Base-by-base conservation (phyloP, 768 basidiomycete species). In the Calvatia gigantea region DNA sequence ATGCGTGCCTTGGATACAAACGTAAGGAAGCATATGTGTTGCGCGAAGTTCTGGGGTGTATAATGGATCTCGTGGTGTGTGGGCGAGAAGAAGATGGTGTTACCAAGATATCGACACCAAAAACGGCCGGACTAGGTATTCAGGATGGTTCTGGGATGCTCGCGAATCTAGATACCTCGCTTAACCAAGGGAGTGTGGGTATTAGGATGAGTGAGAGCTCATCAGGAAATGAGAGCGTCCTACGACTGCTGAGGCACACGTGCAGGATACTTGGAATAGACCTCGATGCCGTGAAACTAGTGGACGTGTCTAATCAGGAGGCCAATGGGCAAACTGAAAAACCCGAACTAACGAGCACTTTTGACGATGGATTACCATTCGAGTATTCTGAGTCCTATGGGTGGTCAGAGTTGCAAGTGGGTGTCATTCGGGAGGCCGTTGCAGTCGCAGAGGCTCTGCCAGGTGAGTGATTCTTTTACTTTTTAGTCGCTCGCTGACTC, bases 321-420 rank as follows among this genome's bases (percentile, higher is more conserved):
- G 12, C 46, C 19, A 35, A 31, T 17, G 51, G 51, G 17, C 57
- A 54, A n/a, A 49, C 51, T 3, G 54, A 35, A 23, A 28, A 42
- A 37, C 9, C n/a, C 6, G 78, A 80, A 51, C 70, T 72, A 0
- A 57, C 73, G 7, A 72, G 73, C 31, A 69, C 72, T 17, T 67
- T 72, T 28, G 73, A 70, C 23, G 54, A 56, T 56, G 54, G 38
- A 8, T 23, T 41, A 31, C 39, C 14, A 25, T 15, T 23, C 6
- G 46, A 41, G 15, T 47, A 47, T 6, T 17, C 2, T 32, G 83
- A 85, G 59, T 70, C 80, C 4, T 91, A 85, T 66, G 97, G 97
- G 3, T 98, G 96, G 96, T 88, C 94, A 2, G 92, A 94, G 67
- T 74, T 99, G 37, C 96, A 97, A 73, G 83, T 98, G 15, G 94